These are phyloP conservation scores for Tylopilus balloui DNA, from an alignment of 768 basidiomycete genomes.

Conservation along the genomic window DNA sequence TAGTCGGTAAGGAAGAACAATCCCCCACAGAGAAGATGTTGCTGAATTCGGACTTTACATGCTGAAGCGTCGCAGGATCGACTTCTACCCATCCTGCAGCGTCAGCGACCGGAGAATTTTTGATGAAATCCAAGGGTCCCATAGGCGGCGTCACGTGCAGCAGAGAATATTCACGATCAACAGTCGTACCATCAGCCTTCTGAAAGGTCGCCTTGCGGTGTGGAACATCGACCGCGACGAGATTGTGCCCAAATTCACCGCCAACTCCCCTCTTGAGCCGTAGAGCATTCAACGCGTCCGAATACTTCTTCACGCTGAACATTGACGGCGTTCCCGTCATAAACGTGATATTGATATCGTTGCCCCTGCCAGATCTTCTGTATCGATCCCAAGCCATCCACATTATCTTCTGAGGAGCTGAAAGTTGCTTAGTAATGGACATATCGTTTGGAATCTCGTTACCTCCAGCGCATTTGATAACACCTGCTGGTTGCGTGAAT, in stretches of 20 bases:
- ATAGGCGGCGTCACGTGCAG: constrained; percentile 90
- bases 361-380: constrained; percentile 52
- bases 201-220: constrained; percentile 84
- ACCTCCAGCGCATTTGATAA: constrained; percentile 94
- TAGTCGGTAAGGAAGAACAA: constrained; percentile 86
- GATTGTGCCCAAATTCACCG: constrained; percentile 80
- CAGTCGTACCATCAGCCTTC: constrained; percentile 61
- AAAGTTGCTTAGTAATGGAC: constrained; percentile 3
- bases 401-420: constrained; percentile 90
- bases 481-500: constrained; percentile 91
- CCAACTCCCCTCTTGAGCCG: constrained; percentile 75
- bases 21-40: constrained; percentile 95
- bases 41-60: constrained; percentile 69
- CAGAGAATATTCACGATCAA: constrained; percentile 73
- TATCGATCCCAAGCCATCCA: constrained; percentile 94
- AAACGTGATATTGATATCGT: constrained; percentile 66
- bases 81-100: constrained; percentile 88
- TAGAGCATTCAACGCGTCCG: constrained; percentile 75
- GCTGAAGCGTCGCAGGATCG: constrained; percentile 73
- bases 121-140: constrained; percentile 82
- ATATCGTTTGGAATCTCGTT: constrained; percentile 8
- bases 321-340: constrained; percentile 91
- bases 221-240: constrained; percentile 66
- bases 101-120: constrained; percentile 73
- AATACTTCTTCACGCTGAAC: constrained; percentile 97